These are phyloP conservation scores for Lolium multiflorum DNA, from an alignment of 176 grass and related monocot species.

Conservation along the genomic window DNA sequence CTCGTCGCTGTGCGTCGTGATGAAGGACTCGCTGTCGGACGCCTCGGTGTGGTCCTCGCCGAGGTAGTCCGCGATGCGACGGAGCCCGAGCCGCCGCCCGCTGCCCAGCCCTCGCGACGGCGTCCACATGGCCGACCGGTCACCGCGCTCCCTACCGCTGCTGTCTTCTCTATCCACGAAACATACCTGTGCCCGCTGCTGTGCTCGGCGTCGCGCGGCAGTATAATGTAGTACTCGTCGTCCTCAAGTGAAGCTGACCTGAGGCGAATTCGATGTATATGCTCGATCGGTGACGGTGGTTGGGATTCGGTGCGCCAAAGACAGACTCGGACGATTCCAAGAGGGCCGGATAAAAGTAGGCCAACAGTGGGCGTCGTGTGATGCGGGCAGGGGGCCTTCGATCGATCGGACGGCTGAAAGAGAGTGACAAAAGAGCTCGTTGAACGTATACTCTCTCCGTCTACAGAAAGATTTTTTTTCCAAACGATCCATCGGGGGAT, in stretches of 20 bases:
- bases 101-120: slow-evolving; percentile 54
- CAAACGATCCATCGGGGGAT: too few species aligned
- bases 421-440: too few species aligned
- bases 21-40: slow-evolving; percentile 78
- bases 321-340: slow-evolving; percentile 32
- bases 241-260: background rate
- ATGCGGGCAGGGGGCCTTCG: background rate
- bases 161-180: background rate
- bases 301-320: slow-evolving; percentile 44
- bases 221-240: background rate
- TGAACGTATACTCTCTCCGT: too few species aligned
- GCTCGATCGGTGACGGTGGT: slow-evolving; percentile 30
- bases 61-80: slow-evolving; percentile 75
- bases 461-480: too few species aligned
- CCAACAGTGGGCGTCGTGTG: slow-evolving; percentile 42
- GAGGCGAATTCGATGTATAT: too few species aligned
- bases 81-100: slow-evolving; percentile 50
- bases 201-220: background rate
- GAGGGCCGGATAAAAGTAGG: slow-evolving; percentile 42
- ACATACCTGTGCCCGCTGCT: slow-evolving; percentile 19
- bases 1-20: slow-evolving; percentile 51
- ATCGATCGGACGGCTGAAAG: background rate
- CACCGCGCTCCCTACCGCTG: background rate
- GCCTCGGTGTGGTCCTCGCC: slow-evolving; percentile 57
- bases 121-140: slow-evolving; percentile 49